Base-by-base conservation (phyloP, 805 yeast species). In the Saccharomycopsis amapae region DNA sequence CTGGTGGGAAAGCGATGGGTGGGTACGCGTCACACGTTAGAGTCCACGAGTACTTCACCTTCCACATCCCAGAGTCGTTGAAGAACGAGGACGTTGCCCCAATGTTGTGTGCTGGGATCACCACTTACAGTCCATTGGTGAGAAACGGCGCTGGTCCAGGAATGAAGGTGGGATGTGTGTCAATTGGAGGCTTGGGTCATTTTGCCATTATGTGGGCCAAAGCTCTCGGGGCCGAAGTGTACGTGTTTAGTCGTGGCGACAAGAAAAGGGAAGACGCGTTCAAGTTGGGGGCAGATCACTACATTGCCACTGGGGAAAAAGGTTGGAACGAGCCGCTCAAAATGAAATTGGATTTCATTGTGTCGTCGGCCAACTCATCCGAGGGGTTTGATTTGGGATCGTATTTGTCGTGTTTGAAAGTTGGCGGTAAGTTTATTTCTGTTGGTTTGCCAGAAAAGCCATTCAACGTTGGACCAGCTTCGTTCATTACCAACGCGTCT, bases 141-240 rank as follows among this genome's bases (percentile, higher is more conserved):
- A 69, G 80, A 61, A 66, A 67, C 23, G 64, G 64, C 45, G 64
- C 58, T 45, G 67, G 58, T 3, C 59, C 61, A 42, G 67, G 70
- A 19, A 66, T 67, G 38, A 69, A 64, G 38, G 81, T 79, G 42
- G 85, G 81, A 36, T 62, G 79, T 46, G 70, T 74, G 47, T 85
- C 84, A 45, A 69, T 79, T 48, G 85, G 85, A 42, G 85, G 85
- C 28, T 68, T 79, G 46, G 85, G 85, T 40, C 81, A 77, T 65
- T 68, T 77, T 68, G 80, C 73, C n/a, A 60, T 79, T 45, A 68
- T 71, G 58, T 74, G 75, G 52, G 79, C 84, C 36, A 66, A 66
- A 51, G 83, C 83, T 4, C 57, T 79, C 53, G 85, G 84, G 26
- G 79, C 81, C 22, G 79, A 76, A 48, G 81, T 77, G 18, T 66